Percentiles rank a stretch among this genome's conserved stretches.
phyloP scores from a whole-genome alignment of 495 filamentous ascomycete species.

The Penicillium tannophilum region DNA sequence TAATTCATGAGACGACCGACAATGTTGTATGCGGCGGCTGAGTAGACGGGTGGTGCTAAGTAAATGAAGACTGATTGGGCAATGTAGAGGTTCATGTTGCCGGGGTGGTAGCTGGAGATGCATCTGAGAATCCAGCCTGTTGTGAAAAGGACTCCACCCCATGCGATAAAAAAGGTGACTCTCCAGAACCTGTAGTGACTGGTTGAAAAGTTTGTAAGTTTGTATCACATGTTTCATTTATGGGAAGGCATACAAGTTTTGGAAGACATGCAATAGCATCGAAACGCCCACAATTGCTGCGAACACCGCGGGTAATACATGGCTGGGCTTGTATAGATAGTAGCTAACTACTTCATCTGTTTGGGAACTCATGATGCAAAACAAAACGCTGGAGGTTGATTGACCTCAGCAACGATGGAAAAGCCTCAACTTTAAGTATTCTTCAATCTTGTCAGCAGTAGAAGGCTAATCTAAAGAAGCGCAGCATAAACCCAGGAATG shows the following conservation, averaged over 20 bases:
- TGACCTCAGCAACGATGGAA: background rate
- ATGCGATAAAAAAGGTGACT: conserved; percentile 49
- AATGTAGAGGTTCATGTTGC: conserved; percentile 48
- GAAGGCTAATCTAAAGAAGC: background rate
- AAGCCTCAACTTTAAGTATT: background rate
- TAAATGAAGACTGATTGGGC: conserved; percentile 55
- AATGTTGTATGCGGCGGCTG: conserved; percentile 60
- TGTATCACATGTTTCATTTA: background rate
- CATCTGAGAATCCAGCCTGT: conserved; percentile 45
- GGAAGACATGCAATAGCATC: conserved; percentile 37
- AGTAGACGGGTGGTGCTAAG: conserved; percentile 55
- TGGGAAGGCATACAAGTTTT: conserved; percentile 36
- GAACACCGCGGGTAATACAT: conserved; percentile 43
- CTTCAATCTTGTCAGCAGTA: background rate
- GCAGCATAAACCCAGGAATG: background rate
- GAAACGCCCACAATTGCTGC: conserved; percentile 38
- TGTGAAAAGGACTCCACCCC: conserved; percentile 41
- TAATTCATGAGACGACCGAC: conserved; percentile 56
- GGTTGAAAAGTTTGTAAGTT: conserved; percentile 4
- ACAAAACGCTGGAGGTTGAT: background rate
- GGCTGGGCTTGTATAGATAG: conserved; percentile 41
- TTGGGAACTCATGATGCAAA: conserved; percentile 14
- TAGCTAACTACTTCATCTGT: conserved; percentile 13
- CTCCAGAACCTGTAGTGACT: conserved; percentile 44
- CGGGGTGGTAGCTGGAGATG: conserved; percentile 38